Evolutionary conservation across 371 early-diverging fungal species (phyloP).

Genomic region (Mucor circinelloides): DNA sequence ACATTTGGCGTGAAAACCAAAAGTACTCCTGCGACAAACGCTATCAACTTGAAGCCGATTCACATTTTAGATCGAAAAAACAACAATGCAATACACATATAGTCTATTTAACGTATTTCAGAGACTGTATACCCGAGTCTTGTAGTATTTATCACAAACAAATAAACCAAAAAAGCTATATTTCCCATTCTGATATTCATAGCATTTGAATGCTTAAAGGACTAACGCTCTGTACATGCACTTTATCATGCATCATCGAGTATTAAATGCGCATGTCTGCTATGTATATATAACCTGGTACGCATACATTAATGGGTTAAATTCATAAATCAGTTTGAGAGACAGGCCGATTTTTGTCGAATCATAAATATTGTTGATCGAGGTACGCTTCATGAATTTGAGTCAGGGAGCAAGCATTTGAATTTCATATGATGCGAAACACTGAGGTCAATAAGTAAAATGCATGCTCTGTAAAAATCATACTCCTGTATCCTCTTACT

Average conservation of each 20-base stretch:
- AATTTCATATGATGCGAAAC: too few species aligned
- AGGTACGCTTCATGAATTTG: too few species aligned
- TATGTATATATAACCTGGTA: too few species aligned
- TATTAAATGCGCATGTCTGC: not conserved
- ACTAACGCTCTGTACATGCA: not conserved
- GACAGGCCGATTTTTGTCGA: too few species aligned
- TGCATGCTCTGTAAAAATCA: too few species aligned
- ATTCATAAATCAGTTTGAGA: too few species aligned
- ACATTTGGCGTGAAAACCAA: conserved; percentile 4
- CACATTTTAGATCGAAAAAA: conserved; percentile 6
- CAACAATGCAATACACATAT: not conserved
- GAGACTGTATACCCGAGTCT: not conserved
- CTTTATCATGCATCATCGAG: not conserved
- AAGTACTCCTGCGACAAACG: not conserved
- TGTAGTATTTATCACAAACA: not conserved
- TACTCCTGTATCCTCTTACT: not conserved
- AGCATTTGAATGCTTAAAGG: not conserved
- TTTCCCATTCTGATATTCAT: not conserved
- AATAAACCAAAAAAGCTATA: not conserved
- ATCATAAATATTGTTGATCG: too few species aligned
- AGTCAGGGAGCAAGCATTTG: too few species aligned
- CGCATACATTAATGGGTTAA: too few species aligned
- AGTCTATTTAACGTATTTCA: not conserved
- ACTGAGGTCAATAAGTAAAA: too few species aligned
- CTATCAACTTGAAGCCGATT: not conserved